Conservation (phyloP, 2,329 filamentous ascomycete genomes). For the Hysterium pulicare region DNA sequence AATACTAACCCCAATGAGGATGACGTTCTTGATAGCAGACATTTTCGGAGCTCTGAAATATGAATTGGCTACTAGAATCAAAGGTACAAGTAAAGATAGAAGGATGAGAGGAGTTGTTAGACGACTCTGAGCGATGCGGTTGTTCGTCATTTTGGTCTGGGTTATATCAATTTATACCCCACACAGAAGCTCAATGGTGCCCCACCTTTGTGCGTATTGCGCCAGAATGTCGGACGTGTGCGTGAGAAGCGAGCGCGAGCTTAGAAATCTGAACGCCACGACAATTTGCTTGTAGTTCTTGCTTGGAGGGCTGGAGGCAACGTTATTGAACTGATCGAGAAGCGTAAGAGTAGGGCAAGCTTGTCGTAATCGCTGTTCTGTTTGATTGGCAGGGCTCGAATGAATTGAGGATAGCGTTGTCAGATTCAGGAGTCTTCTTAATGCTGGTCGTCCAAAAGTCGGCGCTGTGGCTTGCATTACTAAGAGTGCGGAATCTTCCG, state of each 20-base stretch:
- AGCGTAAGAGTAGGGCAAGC: no score
- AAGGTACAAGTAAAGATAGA: not conserved
- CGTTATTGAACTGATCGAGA: no score
- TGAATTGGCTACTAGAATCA: not conserved
- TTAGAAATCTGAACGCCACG: not conserved
- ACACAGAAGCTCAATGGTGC: not conserved
- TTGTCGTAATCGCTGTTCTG: no score
- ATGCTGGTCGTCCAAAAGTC: no score
- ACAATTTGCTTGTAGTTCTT: no score
- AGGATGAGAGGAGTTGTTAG: not conserved
- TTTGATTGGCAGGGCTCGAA: no score
- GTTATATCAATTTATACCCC: not conserved
- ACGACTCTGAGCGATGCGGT: not conserved
- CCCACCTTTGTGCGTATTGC: not conserved
- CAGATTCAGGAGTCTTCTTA: no score
- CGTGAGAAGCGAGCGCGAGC: not conserved
- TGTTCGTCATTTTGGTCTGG: not conserved
- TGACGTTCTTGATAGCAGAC: slow-evolving; percentile 41
- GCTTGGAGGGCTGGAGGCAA: no score
- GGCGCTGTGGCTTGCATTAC: no score
- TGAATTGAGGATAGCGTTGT: no score
- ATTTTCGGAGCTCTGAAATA: not conserved
- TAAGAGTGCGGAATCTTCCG: no score
- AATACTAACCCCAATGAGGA: slow-evolving; percentile 40
- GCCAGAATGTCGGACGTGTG: not conserved